Evolutionary conservation across 2,329 filamentous ascomycete genomes (phyloP), one percentile per base, ranked within the genome.

Genomic region (Fusarium sororula): DNA sequence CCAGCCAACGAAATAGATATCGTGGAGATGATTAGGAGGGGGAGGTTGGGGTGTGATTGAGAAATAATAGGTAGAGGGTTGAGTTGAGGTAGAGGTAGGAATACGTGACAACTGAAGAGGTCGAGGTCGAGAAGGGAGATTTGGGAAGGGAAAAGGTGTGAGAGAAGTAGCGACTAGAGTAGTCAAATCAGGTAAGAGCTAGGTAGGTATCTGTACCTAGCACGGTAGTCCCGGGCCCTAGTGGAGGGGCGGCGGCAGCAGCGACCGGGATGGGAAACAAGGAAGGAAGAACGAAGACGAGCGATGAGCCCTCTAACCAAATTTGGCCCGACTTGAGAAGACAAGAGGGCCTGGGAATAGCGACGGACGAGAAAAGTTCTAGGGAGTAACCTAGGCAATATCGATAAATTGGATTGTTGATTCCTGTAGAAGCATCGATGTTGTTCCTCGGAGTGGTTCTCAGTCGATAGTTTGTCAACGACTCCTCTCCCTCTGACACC

Each of bases 121-220:
- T 74, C 62, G 59, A 66, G 64, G 64, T 74, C 56, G 47, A 67
- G 74, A 75, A 76, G 66, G 72, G 68, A 60, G 66, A 70, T 54
- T 67, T 30, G 28, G 32, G 65, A 55, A 63, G 30, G 54, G 63
- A 66, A 66, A 57, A 59, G 61, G 68, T 67, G 61, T 51, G 65
- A 70, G 53, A 55, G 72, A 70, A 67, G 68, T 61, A 70, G 55
- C 55, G 54, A 73, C 69, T 61, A 63, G 72, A 57, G 61, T 70
- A 51, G 48, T 47, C 69, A 53, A 70, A 75, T 75, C 72, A 73
- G 72, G 72, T 73, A 75, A 75, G 72, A 62, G 48, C 69, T 64
- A 35, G 44, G 72, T 75, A 75, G 66, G 72, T 75, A 75, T 72
- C 72, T 75, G 72, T 75, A 75, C 72, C 68, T 73, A 75, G 72